These are phyloP conservation scores for Colletotrichum sp. DNA, from an alignment of 2,329 filamentous ascomycete species.

Conservation along the genomic window DNA sequence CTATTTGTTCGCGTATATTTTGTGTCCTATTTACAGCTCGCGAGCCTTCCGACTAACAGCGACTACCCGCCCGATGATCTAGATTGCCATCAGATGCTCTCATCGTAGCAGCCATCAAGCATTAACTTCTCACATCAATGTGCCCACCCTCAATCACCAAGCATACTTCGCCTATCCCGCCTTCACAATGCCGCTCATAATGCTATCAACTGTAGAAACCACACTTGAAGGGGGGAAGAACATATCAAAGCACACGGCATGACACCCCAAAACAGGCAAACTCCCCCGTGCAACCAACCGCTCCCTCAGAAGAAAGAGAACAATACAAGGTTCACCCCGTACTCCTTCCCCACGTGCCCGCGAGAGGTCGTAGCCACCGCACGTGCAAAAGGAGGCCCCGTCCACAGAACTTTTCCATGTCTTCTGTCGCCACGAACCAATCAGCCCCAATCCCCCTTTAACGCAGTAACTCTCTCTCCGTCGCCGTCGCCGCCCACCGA, in stretches of 20 bases:
- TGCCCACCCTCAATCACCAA: not conserved
- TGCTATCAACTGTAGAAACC: not conserved
- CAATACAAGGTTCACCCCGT: not conserved
- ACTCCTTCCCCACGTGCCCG: not conserved
- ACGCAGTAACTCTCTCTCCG: not conserved
- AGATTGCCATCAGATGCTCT: not conserved
- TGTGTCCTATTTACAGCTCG: not conserved
- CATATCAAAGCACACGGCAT: not conserved
- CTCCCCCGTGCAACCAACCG: not conserved
- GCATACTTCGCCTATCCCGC: not conserved
- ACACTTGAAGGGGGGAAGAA: not conserved
- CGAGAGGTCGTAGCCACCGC: not conserved
- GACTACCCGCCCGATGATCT: not conserved
- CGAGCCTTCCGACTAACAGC: not conserved
- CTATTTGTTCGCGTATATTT: not conserved
- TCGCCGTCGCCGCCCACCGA: not conserved
- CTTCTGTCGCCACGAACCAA: not conserved
- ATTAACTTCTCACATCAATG: not conserved
- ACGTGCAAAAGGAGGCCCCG: not conserved
- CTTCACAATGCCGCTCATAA: not conserved
- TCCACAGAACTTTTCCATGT: not conserved
- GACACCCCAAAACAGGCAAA: not conserved
- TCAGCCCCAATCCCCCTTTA: not conserved
- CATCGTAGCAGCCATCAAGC: not conserved
- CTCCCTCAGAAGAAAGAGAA: not conserved